Evolutionary conservation across 495 filamentous ascomycete species (phyloP).

Genomic region (Sporormia fimetaria): DNA sequence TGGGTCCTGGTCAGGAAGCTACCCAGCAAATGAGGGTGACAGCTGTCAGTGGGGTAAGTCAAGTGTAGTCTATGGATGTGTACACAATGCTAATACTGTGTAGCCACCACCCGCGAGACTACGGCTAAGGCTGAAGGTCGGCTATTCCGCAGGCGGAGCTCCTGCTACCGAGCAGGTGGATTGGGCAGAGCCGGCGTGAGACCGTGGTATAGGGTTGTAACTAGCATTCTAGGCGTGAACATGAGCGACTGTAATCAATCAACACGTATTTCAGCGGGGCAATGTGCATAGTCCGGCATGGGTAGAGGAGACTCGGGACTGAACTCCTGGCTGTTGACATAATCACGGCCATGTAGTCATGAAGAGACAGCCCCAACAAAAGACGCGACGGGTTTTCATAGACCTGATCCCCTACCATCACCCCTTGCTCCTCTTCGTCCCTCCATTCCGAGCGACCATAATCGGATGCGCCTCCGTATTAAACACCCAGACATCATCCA

Average conservation of each 20-base stretch:
- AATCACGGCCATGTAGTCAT: no score
- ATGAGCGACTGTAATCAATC: no score
- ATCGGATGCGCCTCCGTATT: slow-evolving; percentile 83
- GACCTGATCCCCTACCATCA: no score
- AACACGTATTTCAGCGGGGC: no score
- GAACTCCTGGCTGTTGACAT: no score
- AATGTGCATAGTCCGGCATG: no score
- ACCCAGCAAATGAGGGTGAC: slow-evolving; percentile 77
- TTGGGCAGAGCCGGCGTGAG: slow-evolving; percentile 71
- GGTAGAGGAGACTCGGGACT: no score
- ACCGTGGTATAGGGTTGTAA: no score
- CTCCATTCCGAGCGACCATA: slow-evolving; percentile 34
- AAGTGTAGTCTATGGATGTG: slow-evolving; percentile 1
- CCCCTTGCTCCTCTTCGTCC: no score
- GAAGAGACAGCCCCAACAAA: no score
- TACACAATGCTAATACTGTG: slow-evolving; percentile 11
- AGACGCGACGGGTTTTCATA: no score
- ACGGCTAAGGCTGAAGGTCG: slow-evolving; percentile 74
- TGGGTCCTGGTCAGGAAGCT: slow-evolving; percentile 68
- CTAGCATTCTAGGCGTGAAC: no score
- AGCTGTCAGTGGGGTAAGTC: slow-evolving; percentile 75
- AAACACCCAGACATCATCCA: slow-evolving; percentile 57
- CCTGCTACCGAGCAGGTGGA: slow-evolving; percentile 85
- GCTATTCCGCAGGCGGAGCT: slow-evolving; percentile 58
- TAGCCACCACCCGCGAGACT: slow-evolving; percentile 58